Percentiles rank a stretch among this genome's conserved stretches.
Evolutionary conservation across 2,329 filamentous ascomycete genomes (phyloP).

Genomic region (Botrytis paeoniae): DNA sequence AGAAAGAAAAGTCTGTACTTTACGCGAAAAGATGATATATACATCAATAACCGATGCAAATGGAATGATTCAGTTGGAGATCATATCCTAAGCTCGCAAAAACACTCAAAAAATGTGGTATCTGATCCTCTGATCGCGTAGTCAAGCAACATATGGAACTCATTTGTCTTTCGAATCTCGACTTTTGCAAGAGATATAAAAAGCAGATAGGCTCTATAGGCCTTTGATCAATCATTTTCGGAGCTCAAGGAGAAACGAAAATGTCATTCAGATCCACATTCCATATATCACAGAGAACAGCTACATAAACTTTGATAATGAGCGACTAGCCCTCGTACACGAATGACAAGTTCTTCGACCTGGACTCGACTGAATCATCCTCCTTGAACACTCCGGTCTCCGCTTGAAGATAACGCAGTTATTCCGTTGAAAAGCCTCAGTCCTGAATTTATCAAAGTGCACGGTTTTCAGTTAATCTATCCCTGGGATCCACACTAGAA

Average conservation of each 20-base stretch:
- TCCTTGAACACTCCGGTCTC: background rate
- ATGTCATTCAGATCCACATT: background rate
- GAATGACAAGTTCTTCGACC: background rate
- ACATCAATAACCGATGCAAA: background rate
- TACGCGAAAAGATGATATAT: background rate
- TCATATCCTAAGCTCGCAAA: background rate
- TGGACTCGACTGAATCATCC: accelerated
- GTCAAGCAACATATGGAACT: background rate
- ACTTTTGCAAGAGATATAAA: background rate
- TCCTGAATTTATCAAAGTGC: background rate
- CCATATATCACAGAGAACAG: background rate
- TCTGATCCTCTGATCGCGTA: background rate
- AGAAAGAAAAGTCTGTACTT: no score
- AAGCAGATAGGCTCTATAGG: background rate
- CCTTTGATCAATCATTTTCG: background rate
- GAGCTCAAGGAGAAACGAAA: background rate
- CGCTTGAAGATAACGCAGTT: background rate
- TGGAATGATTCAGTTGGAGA: background rate
- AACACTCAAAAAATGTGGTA: background rate
- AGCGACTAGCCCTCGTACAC: background rate
- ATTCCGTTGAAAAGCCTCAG: background rate
- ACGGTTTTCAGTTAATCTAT: background rate
- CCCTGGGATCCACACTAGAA: background rate
- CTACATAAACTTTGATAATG: background rate
- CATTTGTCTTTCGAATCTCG: background rate